phyloP scores from a whole-genome alignment of 768 basidiomycete genomes.

The Pholiota conissans region DNA sequence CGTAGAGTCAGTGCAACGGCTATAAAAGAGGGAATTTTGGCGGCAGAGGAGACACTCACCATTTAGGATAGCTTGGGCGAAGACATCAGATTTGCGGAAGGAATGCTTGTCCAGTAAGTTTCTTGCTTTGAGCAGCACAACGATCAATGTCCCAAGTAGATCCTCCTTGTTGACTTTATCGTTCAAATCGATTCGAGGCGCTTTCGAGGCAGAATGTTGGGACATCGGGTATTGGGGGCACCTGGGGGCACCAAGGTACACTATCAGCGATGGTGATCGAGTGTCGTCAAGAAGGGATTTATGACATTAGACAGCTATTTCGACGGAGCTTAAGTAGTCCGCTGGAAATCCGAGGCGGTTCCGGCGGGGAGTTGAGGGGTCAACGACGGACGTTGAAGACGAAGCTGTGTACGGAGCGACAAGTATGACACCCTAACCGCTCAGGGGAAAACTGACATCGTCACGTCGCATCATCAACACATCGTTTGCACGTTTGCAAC shows the following conservation, averaged over 20 bases:
- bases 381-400: not conserved
- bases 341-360: not conserved
- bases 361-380: not conserved
- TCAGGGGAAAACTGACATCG: not conserved
- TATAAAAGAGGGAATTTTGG: not conserved
- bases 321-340: not conserved
- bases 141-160: constrained; percentile 79
- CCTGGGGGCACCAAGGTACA: not conserved
- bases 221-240: constrained; percentile 11
- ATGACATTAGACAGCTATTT: not conserved
- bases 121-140: constrained; percentile 83
- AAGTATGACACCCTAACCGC: not conserved
- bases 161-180: constrained; percentile 34
- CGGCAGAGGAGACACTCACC: constrained; percentile 31
- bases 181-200: constrained; percentile 9
- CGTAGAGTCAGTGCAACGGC: not conserved
- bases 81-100: constrained; percentile 92
- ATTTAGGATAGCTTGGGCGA: constrained; percentile 62
- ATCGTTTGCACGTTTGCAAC: not conserved
- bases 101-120: constrained; percentile 81
- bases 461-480: not conserved
- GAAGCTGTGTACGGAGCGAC: not conserved
- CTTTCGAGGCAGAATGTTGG: constrained; percentile 10
- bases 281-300: not conserved
- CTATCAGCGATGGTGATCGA: constrained; percentile 1